Evolutionary conservation across 2,329 filamentous ascomycete genomes (phyloP).

Genomic region (Calonectria montana): DNA sequence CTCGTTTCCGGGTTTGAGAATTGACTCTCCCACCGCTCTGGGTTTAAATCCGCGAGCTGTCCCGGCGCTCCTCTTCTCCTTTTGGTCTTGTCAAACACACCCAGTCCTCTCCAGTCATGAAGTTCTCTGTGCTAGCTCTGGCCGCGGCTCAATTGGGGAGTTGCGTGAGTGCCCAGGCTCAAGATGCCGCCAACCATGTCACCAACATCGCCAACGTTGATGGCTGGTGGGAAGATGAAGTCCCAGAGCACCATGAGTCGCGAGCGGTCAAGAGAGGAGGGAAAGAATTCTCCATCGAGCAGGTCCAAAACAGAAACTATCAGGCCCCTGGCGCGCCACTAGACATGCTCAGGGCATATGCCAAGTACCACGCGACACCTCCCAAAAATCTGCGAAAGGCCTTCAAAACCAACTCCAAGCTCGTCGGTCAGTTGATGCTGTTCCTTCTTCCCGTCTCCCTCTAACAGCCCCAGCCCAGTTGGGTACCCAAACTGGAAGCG

Average conservation of each 20-base stretch:
- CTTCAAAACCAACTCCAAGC: conserved; percentile 29
- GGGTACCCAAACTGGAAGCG: conserved; percentile 37
- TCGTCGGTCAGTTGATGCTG: conserved; percentile 38
- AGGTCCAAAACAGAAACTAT: conserved; percentile 50
- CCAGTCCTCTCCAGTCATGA: conserved; percentile 18
- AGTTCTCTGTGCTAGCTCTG: conserved; percentile 3
- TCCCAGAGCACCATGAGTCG: conserved; percentile 6
- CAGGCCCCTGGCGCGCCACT: conserved; percentile 46
- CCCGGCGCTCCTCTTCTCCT: neutral
- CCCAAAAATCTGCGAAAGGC: conserved; percentile 42
- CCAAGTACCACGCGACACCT: conserved; percentile 51
- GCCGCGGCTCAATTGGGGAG: conserved; percentile 9
- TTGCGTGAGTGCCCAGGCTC: neutral
- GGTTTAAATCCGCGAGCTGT: neutral
- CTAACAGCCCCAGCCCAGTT: neutral
- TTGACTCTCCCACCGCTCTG: neutral
- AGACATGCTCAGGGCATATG: conserved; percentile 46
- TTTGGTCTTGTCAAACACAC: neutral
- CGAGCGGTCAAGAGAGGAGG: conserved; percentile 20
- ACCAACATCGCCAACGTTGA: neutral
- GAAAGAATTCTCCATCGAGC: conserved; percentile 44
- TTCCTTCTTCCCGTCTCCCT: neutral
- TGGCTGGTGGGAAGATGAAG: conserved; percentile 21
- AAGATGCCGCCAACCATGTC: neutral
- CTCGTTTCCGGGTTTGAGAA: neutral